These are phyloP conservation scores for Alloteropsis semialata DNA, from an alignment of 176 grass and related monocot species.

Conservation along the genomic window DNA sequence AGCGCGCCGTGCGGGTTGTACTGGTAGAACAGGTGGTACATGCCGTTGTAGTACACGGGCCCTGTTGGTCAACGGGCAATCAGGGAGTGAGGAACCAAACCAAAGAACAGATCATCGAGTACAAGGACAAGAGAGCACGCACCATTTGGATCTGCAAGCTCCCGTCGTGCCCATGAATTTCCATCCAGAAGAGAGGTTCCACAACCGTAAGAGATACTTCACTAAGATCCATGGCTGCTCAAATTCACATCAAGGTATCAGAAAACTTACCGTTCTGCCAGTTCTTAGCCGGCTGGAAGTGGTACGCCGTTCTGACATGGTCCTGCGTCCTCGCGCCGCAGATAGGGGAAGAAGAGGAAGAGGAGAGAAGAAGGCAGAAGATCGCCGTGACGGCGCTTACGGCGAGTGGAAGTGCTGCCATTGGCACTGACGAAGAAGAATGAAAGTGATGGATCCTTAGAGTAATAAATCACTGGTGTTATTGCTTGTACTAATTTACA, in stretches of 20 bases:
- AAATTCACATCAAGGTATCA: background rate
- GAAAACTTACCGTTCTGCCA: conserved; percentile 66
- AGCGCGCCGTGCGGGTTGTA: conserved; percentile 52
- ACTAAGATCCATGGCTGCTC: background rate
- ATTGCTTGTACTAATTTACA: background rate
- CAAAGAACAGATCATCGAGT: background rate
- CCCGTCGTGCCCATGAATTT: background rate
- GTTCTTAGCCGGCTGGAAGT: conserved; percentile 78
- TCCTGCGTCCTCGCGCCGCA: background rate
- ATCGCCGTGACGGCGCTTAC: background rate
- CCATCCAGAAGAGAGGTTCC: background rate
- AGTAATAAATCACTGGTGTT: background rate
- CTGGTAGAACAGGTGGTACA: conserved; percentile 83
- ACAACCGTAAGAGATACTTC: background rate
- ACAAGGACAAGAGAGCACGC: background rate
- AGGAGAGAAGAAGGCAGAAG: background rate
- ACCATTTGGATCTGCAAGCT: conserved; percentile 70
- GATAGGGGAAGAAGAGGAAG: background rate
- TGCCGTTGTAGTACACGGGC: conserved; percentile 59
- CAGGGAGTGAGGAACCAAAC: no score
- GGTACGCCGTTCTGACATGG: conserved; percentile 62
- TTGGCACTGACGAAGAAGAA: background rate
- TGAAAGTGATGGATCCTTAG: background rate
- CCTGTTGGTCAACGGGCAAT: conserved; percentile 29
- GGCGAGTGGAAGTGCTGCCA: background rate